Evolutionary conservation across 2,329 filamentous ascomycete genomes (phyloP), one percentile per base, ranked within the genome.

Genomic region (Fusarium sp.): DNA sequence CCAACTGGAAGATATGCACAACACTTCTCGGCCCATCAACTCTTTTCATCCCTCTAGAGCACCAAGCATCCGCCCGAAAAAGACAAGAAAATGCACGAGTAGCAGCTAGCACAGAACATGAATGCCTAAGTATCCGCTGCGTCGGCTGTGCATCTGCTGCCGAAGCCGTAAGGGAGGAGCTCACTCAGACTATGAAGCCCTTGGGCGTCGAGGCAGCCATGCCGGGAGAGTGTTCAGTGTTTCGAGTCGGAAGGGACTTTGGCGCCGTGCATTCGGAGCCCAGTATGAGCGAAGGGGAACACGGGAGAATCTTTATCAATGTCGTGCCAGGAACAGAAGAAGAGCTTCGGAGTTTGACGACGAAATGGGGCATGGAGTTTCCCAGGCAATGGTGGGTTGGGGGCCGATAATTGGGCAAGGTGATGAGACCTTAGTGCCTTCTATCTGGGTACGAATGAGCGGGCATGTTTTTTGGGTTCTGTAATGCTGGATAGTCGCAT

Each of bases 1-100:
- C 84, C n/a, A 80, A 85, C 71, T 88, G 86, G 85, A 88, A 88
- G 78, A 80, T 88, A 1, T 85, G 84, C 72, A 82, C 85, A 3
- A 85, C 86, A 0, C 81, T 88, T 11, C 81, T 87, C 1, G 86
- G 86, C 4, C 85, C 86, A 0, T 75, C 81, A 3, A 88, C 86
- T 0, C 78, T 87, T 20, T 88, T 88, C 79, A 81, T 86, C 25
- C 78, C 82, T 2, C 35, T 78, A 0, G 22, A 71, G 1, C 74
- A 82, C 40, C 81, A 83, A 33, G 11, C 68, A 0, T 36, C 65
- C 1, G 85, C 86, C 0, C 81, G 85, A 3, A 11, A 66, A 1
- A 76, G 78, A 0, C 83, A 85, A 62, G 69, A 73, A 5, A 29
- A 33, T 0, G 79, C 83, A 3, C 83, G 82, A 40, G 58, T 66